These are phyloP conservation scores for Paxillus ammoniavirescens DNA, from an alignment of 768 basidiomycete species.

Conservation along the genomic window DNA sequence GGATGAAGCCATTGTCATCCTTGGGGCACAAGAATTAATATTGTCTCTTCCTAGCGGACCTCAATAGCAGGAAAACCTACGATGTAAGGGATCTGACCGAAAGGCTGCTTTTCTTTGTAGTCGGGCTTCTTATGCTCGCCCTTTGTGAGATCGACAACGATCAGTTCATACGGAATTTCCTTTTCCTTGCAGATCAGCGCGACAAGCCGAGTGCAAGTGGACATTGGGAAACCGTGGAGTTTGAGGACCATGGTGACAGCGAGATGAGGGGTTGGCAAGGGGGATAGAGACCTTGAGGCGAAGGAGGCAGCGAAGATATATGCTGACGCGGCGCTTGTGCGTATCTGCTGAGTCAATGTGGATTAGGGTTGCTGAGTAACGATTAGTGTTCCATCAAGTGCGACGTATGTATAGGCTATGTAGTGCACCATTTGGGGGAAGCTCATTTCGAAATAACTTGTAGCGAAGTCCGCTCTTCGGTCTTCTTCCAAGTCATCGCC, in stretches of 20 bases:
- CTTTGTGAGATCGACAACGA: slow-evolving; percentile 41
- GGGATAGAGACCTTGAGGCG: not conserved
- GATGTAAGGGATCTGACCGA: slow-evolving; percentile 51
- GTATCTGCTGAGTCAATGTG: not conserved
- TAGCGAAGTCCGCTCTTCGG: too few relatives aligned
- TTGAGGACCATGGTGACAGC: slow-evolving; percentile 34
- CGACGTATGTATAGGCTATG: not conserved
- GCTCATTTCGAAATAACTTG: too few relatives aligned
- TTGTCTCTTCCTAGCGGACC: not conserved
- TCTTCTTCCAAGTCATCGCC: too few relatives aligned
- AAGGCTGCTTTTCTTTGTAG: slow-evolving; percentile 53
- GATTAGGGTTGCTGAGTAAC: not conserved
- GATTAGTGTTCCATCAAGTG: too few relatives aligned
- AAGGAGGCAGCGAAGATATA: slow-evolving; percentile 4
- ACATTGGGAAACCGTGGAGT: slow-evolving; percentile 32
- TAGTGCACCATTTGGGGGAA: too few relatives aligned
- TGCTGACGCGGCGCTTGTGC: not conserved
- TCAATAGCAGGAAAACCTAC: slow-evolving; percentile 13
- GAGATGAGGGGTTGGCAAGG: not conserved
- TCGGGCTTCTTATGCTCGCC: slow-evolving; percentile 45
- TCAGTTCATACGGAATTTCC: slow-evolving; percentile 52
- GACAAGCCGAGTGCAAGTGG: slow-evolving; percentile 53
- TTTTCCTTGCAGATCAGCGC: slow-evolving; percentile 54
- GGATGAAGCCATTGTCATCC: slow-evolving; percentile 61
- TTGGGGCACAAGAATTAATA: slow-evolving; percentile 11